These are phyloP conservation scores for Leucocoprinus leucothites DNA, from an alignment of 768 basidiomycete species.

Conservation along the genomic window DNA sequence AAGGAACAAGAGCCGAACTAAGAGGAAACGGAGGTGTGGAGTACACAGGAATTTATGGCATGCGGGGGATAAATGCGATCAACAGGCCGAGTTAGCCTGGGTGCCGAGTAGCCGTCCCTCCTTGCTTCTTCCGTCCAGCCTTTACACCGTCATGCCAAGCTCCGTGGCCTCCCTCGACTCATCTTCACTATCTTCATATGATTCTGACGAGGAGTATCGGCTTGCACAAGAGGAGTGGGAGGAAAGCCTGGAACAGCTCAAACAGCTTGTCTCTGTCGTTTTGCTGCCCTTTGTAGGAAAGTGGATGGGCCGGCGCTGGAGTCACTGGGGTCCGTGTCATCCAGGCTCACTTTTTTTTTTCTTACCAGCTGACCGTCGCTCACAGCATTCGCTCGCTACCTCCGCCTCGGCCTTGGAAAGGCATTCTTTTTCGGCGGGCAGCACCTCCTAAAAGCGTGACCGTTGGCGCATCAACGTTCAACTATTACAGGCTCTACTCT, in stretches of 20 bases:
- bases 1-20: not conserved
- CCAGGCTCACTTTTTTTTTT: slow-evolving; percentile 1
- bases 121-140: slow-evolving; percentile 14
- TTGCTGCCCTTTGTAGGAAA: slow-evolving; percentile 86
- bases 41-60: not conserved
- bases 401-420: slow-evolving; percentile 57
- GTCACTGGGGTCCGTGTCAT: slow-evolving; percentile 70
- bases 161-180: slow-evolving; percentile 64
- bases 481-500: not conserved
- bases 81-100: slow-evolving; percentile 11
- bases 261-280: slow-evolving; percentile 75
- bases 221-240: slow-evolving; percentile 91
- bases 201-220: slow-evolving; percentile 68
- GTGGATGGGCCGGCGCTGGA: slow-evolving; percentile 84
- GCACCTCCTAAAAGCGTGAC: slow-evolving; percentile 17
- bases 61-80: not conserved
- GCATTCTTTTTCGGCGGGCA: slow-evolving; percentile 55
- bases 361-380: slow-evolving; percentile 5
- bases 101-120: slow-evolving; percentile 12
- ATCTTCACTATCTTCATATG: slow-evolving; percentile 52
- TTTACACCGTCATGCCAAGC: slow-evolving; percentile 45
- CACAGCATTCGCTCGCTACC: slow-evolving; percentile 69
- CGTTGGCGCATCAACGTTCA: not conserved
- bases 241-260: slow-evolving; percentile 82
- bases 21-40: not conserved